Evolutionary conservation across 2,329 filamentous ascomycete genomes (phyloP), one percentile per base, ranked within the genome.

Genomic region (Cordyceps farinosa): DNA sequence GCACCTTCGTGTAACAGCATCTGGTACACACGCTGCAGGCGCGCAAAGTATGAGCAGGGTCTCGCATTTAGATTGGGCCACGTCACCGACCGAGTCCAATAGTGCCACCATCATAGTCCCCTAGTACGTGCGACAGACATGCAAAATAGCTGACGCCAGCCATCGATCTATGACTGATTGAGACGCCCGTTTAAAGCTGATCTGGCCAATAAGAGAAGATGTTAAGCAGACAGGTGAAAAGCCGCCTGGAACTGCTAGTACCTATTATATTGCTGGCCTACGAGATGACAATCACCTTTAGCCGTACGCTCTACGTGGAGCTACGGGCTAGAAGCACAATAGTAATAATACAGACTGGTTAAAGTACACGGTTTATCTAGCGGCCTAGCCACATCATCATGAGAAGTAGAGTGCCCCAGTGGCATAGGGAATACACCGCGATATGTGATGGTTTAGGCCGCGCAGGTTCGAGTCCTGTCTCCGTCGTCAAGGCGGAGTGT

Each of bases 401-500:
- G 22, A 22, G 22, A 59, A 29, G n/a, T 45, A 59, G 56, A 59
- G 56, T 48, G 44, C 56, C 56, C 42, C 13, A 59, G 44, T 45
- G 56, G 56, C 30, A 11, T 30, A 22, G 56, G 44, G 29, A 50
- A 22, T 17, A 17, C 17, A 11, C 4, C 32, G 5, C 7, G 44
- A 48, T 17, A 59, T 59, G 27, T 15, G 29, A 50, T 59, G 44
- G 30, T 11, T 59, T 59, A 13, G 56, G n/a, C 30, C 44, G 30
- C 56, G 56, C 56, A 59, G 56, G 56, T 59, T 59, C 56, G 56
- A 59, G 22, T 59, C 56, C 56, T 59, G 56, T 59, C 56, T 59
- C 56, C 34, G 56, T 59, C 56, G 56, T 48, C 2, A 5, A 5
- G 54, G 54, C 54, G 40, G 54, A 56, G 54, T 56, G 54, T 38